Conservation (phyloP, 2,329 filamentous ascomycete genomes). For the Lasiodiplodia sp. region DNA sequence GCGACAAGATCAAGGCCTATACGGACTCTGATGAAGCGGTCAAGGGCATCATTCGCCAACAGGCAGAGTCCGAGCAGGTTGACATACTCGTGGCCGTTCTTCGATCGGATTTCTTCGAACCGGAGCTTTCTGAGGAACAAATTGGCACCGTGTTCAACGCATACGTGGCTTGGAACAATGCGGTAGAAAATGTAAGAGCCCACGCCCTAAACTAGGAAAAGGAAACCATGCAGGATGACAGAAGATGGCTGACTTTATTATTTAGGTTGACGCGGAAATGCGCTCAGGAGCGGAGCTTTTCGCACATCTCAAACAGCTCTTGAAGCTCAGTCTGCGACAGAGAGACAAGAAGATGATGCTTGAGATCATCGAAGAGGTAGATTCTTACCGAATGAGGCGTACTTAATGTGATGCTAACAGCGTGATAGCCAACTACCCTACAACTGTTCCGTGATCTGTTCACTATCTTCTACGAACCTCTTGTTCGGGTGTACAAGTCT, state of each 20-base stretch:
- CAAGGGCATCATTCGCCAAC: slow-evolving; percentile 75
- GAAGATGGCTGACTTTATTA: neutral
- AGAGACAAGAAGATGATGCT: slow-evolving; percentile 98
- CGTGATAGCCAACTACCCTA: slow-evolving; percentile 77
- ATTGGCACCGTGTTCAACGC: slow-evolving; percentile 89
- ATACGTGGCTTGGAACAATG: slow-evolving; percentile 94
- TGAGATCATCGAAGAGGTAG: slow-evolving; percentile 83
- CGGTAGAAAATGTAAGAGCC: slow-evolving; percentile 75
- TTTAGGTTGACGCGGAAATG: slow-evolving; percentile 78
- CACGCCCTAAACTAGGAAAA: neutral
- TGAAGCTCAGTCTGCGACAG: slow-evolving; percentile 90
- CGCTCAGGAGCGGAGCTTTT: slow-evolving; percentile 90
- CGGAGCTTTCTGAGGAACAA: slow-evolving; percentile 75
- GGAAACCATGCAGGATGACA: neutral
- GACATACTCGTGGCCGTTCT: slow-evolving; percentile 88
- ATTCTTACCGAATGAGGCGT: slow-evolving; percentile 22
- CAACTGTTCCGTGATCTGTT: slow-evolving; percentile 95
- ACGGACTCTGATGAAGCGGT: slow-evolving; percentile 76
- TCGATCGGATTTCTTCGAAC: slow-evolving; percentile 77
- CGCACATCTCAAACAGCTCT: slow-evolving; percentile 90
- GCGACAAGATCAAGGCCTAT: slow-evolving; percentile 82
- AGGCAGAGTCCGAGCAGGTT: slow-evolving; percentile 75
- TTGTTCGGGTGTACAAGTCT: slow-evolving; percentile 97
- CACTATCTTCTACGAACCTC: slow-evolving; percentile 97
- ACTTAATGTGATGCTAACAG: slow-evolving; percentile 32